These are phyloP conservation scores for Saccharomyces jurei DNA, from an alignment of 805 yeast species.

Conservation along the genomic window DNA sequence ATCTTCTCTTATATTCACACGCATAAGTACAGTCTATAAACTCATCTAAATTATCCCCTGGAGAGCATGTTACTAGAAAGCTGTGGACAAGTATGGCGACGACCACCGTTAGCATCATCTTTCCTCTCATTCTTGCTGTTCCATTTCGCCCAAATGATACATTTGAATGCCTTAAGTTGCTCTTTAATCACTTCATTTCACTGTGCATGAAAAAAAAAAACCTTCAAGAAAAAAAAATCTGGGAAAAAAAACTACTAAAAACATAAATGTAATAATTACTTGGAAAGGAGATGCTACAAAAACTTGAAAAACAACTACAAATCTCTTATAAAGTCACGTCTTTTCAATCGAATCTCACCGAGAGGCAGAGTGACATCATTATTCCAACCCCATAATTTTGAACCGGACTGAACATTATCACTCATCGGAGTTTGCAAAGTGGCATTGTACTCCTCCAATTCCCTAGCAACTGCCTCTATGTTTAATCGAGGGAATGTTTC, in stretches of 20 bases:
- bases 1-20: slow-evolving; percentile 33
- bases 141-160: background rate
- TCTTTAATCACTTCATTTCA: background rate
- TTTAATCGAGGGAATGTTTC: slow-evolving; percentile 15
- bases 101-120: background rate
- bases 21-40: slow-evolving; percentile 48
- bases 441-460: background rate
- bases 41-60: slow-evolving; percentile 53
- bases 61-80: slow-evolving; percentile 34
- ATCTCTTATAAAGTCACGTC: background rate
- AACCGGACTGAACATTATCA: background rate
- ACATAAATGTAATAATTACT: no score
- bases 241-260: no score
- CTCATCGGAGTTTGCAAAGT: background rate
- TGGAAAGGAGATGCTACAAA: no score
- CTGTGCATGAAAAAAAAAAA: background rate
- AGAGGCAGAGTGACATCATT: background rate
- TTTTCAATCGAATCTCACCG: background rate
- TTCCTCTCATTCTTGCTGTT: background rate
- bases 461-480: background rate
- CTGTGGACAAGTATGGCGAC: background rate
- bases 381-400: background rate
- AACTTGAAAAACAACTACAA: background rate
- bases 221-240: no score
- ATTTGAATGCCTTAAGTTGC: background rate